Conservation (phyloP, 352 stramenopile species). For the Phytopythium vexans region DNA sequence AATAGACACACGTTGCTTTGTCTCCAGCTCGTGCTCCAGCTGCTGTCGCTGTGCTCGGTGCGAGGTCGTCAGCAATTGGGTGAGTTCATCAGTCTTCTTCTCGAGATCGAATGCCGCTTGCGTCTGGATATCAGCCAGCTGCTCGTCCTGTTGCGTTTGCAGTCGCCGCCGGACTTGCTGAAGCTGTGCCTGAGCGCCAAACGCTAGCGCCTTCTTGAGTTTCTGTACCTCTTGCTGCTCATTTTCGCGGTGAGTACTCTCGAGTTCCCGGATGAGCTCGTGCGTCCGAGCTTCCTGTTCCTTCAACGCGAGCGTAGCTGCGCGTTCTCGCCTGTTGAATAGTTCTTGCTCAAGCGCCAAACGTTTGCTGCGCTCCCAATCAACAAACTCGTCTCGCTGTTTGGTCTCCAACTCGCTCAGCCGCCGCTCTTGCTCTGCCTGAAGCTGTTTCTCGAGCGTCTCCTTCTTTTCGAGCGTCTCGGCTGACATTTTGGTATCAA, state of each 20-base stretch:
- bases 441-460: conserved; percentile 24
- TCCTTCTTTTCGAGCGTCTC: conserved; percentile 36
- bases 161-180: conserved; percentile 50
- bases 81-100: conserved; percentile 34
- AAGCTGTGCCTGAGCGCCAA: conserved; percentile 58
- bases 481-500: conserved; percentile 30
- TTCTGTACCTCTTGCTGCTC: conserved; percentile 51
- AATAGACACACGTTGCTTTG: conserved; percentile 38
- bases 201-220: conserved; percentile 48
- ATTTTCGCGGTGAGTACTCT: conserved; percentile 30
- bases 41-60: conserved; percentile 38
- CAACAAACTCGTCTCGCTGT: conserved; percentile 12
- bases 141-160: conserved; percentile 36
- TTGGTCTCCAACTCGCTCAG: conserved; percentile 34
- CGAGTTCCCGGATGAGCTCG: conserved; percentile 37
- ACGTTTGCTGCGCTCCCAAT: conserved; percentile 46
- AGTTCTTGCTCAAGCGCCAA: conserved; percentile 44
- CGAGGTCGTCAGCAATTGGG: conserved; percentile 28
- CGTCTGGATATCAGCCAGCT: conserved; percentile 18
- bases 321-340: conserved; percentile 33
- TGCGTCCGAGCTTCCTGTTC: conserved; percentile 43
- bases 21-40: conserved; percentile 36
- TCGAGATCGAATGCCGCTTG: conserved; percentile 28
- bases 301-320: conserved; percentile 27
- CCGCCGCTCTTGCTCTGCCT: conserved; percentile 27